Evolutionary conservation across 805 yeast species (phyloP).

Genomic region (Torulaspora gathmanii): DNA sequence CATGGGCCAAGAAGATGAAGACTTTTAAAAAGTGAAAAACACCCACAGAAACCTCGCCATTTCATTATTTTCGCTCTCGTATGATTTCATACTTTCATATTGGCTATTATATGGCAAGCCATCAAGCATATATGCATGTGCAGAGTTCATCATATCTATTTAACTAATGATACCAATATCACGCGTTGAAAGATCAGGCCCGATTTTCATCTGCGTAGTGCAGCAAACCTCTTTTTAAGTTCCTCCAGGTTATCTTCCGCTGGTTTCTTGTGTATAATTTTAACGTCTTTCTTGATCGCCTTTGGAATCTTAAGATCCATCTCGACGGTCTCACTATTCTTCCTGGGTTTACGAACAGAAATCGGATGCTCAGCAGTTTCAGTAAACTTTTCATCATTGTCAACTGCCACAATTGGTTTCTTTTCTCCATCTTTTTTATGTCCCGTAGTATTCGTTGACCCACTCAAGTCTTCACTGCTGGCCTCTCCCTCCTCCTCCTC

Average conservation of each 20-base stretch:
- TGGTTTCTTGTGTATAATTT: slow-evolving; percentile 23
- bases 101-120: background rate
- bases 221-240: slow-evolving; percentile 69
- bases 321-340: slow-evolving; percentile 39
- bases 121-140: background rate
- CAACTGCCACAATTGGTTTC: slow-evolving; percentile 38
- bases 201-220: slow-evolving; percentile 46
- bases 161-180: background rate
- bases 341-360: slow-evolving; percentile 41
- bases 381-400: slow-evolving; percentile 28
- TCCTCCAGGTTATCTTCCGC: slow-evolving; percentile 55
- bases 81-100: background rate
- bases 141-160: background rate
- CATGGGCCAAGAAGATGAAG: slow-evolving; percentile 59
- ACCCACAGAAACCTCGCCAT: background rate
- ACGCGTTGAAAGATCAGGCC: background rate
- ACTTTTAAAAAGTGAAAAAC: slow-evolving; percentile 21
- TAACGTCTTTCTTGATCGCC: slow-evolving; percentile 39
- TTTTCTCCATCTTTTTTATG: slow-evolving; percentile 19
- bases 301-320: slow-evolving; percentile 40
- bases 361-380: slow-evolving; percentile 39
- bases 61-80: too few relatives aligned
- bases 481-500: slow-evolving; percentile 28
- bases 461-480: slow-evolving; percentile 17
- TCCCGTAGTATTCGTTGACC: background rate